Conservation (phyloP, 352 stramenopile genomes). For the Phytopythium mirpurense region DNA sequence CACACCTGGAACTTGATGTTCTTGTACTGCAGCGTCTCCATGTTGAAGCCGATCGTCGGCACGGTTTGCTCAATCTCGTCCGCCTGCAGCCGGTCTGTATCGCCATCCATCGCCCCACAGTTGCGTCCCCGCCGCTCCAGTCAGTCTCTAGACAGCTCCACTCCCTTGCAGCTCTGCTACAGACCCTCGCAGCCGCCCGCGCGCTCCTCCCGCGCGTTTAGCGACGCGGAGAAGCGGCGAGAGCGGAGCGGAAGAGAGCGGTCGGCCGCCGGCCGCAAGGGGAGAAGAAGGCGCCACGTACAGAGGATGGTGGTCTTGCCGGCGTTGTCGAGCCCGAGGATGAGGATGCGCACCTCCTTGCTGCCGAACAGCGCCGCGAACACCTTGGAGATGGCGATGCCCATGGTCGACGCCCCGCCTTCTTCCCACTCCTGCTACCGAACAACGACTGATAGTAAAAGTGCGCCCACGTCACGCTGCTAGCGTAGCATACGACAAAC, state of each 20-base stretch:
- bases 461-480: too few species aligned
- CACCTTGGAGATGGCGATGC: conserved; percentile 96
- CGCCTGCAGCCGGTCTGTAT: conserved; percentile 72
- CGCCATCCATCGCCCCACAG: too few species aligned
- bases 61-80: conserved; percentile 98
- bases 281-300: conserved; percentile 32
- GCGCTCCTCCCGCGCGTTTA: too few species aligned
- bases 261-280: too few species aligned
- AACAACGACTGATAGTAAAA: too few species aligned
- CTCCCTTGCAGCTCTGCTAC: background rate
- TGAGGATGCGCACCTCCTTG: conserved; percentile 99
- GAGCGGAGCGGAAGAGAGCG: too few species aligned
- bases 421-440: background rate
- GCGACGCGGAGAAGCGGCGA: too few species aligned
- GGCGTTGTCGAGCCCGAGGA: conserved; percentile 99
- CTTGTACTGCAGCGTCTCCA: conserved; percentile 91
- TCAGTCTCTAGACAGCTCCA: background rate
- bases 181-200: background rate
- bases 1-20: conserved; percentile 98
- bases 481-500: too few species aligned
- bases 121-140: too few species aligned
- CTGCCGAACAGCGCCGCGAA: conserved; percentile 98
- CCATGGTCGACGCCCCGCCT: conserved; percentile 72
- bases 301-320: conserved; percentile 99
- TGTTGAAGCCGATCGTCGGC: conserved; percentile 98